These are phyloP conservation scores for Pythium vanterpoolii DNA, from an alignment of 352 stramenopile species.

Conservation along the genomic window DNA sequence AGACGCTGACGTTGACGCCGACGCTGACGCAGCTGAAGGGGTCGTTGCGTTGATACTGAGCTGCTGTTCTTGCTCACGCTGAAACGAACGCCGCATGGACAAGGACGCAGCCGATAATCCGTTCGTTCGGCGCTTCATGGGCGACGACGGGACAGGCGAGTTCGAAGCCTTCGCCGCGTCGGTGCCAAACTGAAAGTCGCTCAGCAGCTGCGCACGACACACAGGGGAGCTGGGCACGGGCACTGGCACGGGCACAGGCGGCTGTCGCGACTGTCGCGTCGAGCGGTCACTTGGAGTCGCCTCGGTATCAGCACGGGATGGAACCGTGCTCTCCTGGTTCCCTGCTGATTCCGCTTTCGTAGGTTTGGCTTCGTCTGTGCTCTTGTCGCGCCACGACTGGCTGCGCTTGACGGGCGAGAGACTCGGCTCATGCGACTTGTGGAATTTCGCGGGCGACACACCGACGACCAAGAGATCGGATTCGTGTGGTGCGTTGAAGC, in stretches of 20 bases:
- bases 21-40: not conserved
- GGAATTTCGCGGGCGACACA: slow-evolving; percentile 35
- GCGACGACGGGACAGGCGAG: slow-evolving; percentile 19
- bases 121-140: slow-evolving; percentile 23
- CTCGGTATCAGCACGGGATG: slow-evolving; percentile 10
- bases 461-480: slow-evolving; percentile 39
- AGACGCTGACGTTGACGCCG: no score
- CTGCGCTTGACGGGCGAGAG: slow-evolving; percentile 25
- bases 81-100: slow-evolving; percentile 24
- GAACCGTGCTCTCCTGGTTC: slow-evolving; percentile 13
- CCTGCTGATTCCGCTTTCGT: no score
- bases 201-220: slow-evolving; percentile 26
- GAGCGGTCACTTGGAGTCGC: slow-evolving; percentile 17
- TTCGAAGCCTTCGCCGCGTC: slow-evolving; percentile 6
- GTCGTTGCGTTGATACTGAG: slow-evolving; percentile 7
- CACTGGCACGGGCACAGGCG: not conserved
- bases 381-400: slow-evolving; percentile 11
- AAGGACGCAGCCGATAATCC: slow-evolving; percentile 10
- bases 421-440: slow-evolving; percentile 1
- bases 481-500: slow-evolving; percentile 7
- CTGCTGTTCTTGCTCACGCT: slow-evolving; percentile 24
- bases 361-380: not conserved
- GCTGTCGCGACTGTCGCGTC: slow-evolving; percentile 12
- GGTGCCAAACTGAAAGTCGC: slow-evolving; percentile 38
- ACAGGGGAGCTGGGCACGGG: slow-evolving; percentile 7